A percentile compares a stretch with the other conserved stretches of the same genome.
Evolutionary conservation across 2,329 filamentous ascomycete genomes (phyloP).

Genomic region (Colletotrichum australisinense): DNA sequence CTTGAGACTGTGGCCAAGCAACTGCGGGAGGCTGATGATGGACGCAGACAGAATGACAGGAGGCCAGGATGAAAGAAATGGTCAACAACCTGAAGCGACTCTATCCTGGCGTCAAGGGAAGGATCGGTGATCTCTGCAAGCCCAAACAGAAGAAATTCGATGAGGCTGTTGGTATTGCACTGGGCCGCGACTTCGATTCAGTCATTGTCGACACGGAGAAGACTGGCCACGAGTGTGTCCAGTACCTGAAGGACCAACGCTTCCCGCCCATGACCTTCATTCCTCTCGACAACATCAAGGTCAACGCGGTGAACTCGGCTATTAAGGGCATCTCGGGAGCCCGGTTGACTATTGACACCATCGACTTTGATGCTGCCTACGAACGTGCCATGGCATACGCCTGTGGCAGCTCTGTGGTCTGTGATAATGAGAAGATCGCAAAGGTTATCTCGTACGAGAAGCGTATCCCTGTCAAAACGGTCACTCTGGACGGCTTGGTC

Average conservation of each 20-base stretch:
- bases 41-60: slow-evolving; percentile 87
- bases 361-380: slow-evolving; percentile 89
- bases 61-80: slow-evolving; percentile 82
- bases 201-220: slow-evolving; percentile 96
- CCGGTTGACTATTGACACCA: slow-evolving; percentile 92
- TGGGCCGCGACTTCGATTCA: slow-evolving; percentile 93
- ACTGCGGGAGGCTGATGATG: slow-evolving; percentile 86
- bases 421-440: slow-evolving; percentile 86
- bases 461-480: slow-evolving; percentile 89
- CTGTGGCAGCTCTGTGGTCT: slow-evolving; percentile 94
- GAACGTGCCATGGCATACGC: slow-evolving; percentile 95
- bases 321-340: slow-evolving; percentile 90
- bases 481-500: slow-evolving; percentile 93
- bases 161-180: slow-evolving; percentile 90
- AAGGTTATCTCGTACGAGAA: slow-evolving; percentile 90
- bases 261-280: slow-evolving; percentile 93
- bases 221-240: slow-evolving; percentile 92
- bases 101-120: slow-evolving; percentile 90
- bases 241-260: slow-evolving; percentile 91
- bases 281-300: slow-evolving; percentile 96
- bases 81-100: slow-evolving; percentile 89
- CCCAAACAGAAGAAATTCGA: slow-evolving; percentile 98
- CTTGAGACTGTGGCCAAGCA: slow-evolving; percentile 83
- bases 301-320: slow-evolving; percentile 88
- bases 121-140: slow-evolving; percentile 90